Conservation (phyloP, 331 rosid genomes). For the Malus hybrid region DNA sequence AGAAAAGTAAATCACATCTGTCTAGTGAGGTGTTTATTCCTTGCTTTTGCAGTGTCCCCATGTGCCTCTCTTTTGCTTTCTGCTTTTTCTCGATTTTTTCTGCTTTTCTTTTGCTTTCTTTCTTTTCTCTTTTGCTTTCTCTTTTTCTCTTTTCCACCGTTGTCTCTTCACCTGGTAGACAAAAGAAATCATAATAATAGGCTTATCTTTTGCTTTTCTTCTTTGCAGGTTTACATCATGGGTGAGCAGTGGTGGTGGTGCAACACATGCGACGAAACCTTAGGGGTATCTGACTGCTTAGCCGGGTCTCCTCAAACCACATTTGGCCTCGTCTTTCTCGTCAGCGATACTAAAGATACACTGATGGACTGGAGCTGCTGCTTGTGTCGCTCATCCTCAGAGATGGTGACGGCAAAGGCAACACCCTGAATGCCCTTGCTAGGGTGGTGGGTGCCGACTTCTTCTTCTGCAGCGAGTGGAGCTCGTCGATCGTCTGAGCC, state of each 20-base stretch:
- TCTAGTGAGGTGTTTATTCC: too few species aligned
- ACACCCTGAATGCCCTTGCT: constrained; percentile 14
- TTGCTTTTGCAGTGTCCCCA: too few species aligned
- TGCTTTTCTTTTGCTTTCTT: too few species aligned
- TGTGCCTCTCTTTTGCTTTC: too few species aligned
- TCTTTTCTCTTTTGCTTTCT: too few species aligned
- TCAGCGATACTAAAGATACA: constrained; percentile 78
- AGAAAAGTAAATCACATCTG: too few species aligned
- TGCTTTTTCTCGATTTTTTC: too few species aligned
- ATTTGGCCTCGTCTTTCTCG: constrained; percentile 78
- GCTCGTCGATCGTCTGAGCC: constrained; percentile 82
- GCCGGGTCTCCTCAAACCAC: constrained; percentile 90
- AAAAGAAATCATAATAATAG: too few species aligned
- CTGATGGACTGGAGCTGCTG: constrained; percentile 86
- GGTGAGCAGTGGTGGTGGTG: constrained; percentile 32
- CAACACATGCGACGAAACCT: constrained; percentile 28
- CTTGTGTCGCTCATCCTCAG: constrained; percentile 29
- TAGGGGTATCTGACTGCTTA: constrained; percentile 15
- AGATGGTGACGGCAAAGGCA: constrained; percentile 12
- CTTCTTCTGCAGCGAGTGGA: constrained; percentile 72
- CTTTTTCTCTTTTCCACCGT: too few species aligned
- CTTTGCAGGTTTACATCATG: neutral
- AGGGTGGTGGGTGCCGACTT: constrained; percentile 66
- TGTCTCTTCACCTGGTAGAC: too few species aligned
- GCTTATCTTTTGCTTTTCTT: too few species aligned